Evolutionary conservation across 2,329 filamentous ascomycete species (phyloP).

Genomic region (Epichloe glyceriae): DNA sequence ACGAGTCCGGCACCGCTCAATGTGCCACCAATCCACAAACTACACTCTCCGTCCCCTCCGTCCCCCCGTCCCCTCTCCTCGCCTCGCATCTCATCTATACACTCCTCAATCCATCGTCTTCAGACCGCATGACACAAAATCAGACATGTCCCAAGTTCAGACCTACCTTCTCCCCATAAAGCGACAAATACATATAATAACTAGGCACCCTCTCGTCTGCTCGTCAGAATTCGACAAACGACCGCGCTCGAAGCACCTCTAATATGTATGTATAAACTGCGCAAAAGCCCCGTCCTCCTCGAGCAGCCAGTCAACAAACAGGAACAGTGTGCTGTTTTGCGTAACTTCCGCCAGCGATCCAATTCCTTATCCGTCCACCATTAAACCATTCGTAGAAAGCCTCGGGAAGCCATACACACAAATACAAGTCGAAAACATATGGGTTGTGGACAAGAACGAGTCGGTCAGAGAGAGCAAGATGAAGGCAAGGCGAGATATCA

Average conservation of each 20-base stretch:
- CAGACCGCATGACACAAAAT: slow-evolving; percentile 14
- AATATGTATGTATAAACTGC: background rate
- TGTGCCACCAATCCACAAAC: slow-evolving; percentile 11
- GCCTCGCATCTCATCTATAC: slow-evolving; percentile 8
- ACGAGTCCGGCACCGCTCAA: slow-evolving; percentile 17
- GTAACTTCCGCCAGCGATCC: background rate
- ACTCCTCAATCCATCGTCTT: slow-evolving; percentile 18
- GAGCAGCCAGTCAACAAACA: slow-evolving; percentile 6
- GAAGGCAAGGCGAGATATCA: slow-evolving; percentile 26
- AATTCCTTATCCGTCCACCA: background rate
- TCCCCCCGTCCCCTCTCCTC: slow-evolving; percentile 11
- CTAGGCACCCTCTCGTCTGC: slow-evolving; percentile 4
- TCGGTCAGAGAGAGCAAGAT: slow-evolving; percentile 12
- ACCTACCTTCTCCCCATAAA: slow-evolving; percentile 16
- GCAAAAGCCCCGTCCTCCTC: background rate
- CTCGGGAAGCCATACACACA: background rate
- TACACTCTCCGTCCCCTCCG: slow-evolving; percentile 8
- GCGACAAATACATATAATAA: slow-evolving; percentile 23
- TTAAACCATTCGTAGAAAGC: background rate
- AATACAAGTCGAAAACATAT: slow-evolving; percentile 4
- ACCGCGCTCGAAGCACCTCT: slow-evolving; percentile 1
- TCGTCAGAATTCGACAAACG: slow-evolving; percentile 2
- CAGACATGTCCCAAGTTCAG: slow-evolving; percentile 18
- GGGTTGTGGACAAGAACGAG: background rate
- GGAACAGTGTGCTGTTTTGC: background rate